A percentile compares a stretch with the other conserved stretches of the same genome.
phyloP scores from a whole-genome alignment of 1,284 basidiomycete species.

The Clitocybe nebularis region DNA sequence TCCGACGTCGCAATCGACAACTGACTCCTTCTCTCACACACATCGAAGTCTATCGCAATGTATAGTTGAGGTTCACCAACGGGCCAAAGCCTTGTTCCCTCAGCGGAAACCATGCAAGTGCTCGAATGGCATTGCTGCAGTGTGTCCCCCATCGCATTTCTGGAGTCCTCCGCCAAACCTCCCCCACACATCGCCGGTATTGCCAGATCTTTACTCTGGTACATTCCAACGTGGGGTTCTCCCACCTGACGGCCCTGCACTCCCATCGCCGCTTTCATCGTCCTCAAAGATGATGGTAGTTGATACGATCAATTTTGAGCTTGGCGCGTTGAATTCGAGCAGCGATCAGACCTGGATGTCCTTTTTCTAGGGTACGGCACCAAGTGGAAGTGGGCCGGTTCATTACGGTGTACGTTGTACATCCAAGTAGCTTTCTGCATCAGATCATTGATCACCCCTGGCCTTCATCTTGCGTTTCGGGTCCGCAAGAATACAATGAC shows the following conservation, averaged over 20 bases:
- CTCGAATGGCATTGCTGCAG: conserved; percentile 20
- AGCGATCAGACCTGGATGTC: conserved; percentile 41
- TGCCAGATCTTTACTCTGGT: conserved; percentile 21
- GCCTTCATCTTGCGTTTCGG: background rate
- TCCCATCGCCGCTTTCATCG: conserved; percentile 23
- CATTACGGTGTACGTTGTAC: background rate
- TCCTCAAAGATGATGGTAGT: conserved; percentile 34
- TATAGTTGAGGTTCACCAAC: conserved; percentile 40
- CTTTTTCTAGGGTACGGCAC: conserved; percentile 30
- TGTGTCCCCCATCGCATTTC: conserved; percentile 38
- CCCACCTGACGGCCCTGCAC: conserved; percentile 22
- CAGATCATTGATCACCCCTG: background rate
- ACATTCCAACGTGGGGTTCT: conserved; percentile 13
- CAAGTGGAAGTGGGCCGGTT: background rate
- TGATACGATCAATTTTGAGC: conserved; percentile 42
- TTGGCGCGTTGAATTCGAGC: conserved; percentile 38
- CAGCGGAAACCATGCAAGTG: conserved; percentile 40
- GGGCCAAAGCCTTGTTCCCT: conserved; percentile 37
- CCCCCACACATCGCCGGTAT: conserved; percentile 26
- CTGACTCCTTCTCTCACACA: conserved; percentile 34
- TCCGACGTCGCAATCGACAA: conserved; percentile 17
- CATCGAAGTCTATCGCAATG: conserved; percentile 40
- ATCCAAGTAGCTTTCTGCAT: background rate
- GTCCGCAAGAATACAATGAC: conserved; percentile 2
- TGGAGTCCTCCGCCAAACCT: conserved; percentile 36